phyloP scores from a whole-genome alignment of 1,139 yeast genomes.

The Taiozyma sp. region DNA sequence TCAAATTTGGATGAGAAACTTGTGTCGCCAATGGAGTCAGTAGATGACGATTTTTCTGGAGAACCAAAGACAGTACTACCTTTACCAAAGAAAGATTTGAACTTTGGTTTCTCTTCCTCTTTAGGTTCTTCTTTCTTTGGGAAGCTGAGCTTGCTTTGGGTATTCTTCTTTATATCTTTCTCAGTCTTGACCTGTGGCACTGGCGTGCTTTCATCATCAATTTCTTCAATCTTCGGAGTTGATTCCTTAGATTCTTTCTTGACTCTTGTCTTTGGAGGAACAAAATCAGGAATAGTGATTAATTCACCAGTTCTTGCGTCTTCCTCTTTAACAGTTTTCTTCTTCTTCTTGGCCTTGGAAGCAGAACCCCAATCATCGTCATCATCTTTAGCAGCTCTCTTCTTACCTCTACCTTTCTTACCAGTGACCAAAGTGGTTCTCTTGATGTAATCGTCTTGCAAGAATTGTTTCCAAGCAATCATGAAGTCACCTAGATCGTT shows the following conservation, averaged over 20 bases:
- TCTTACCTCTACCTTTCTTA: conserved; percentile 26
- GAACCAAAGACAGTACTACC: conserved; percentile 24
- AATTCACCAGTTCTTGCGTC: conserved; percentile 20
- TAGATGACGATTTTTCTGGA: conserved; percentile 16
- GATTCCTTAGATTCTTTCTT: conserved; percentile 20
- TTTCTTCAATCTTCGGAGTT: conserved; percentile 12
- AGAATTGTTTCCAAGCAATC: conserved; percentile 61
- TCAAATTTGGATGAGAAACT: conserved; percentile 21
- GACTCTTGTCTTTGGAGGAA: conserved; percentile 18
- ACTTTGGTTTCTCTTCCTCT: conserved; percentile 17
- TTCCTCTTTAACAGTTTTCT: conserved; percentile 20
- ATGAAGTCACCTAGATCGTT: conserved; percentile 74
- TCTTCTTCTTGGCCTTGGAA: conserved; percentile 19
- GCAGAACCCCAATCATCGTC: conserved; percentile 25
- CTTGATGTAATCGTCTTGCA: conserved; percentile 42
- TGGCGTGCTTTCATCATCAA: conserved; percentile 11
- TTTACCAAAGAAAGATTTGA: conserved; percentile 22
- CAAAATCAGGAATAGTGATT: conserved; percentile 22
- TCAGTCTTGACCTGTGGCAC: conserved; percentile 1
- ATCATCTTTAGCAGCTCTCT: conserved; percentile 25
- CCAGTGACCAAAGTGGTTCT: conserved; percentile 29
- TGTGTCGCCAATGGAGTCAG: conserved; percentile 22
- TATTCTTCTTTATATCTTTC: conserved; percentile 4
- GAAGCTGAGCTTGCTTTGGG: conserved; percentile 9
- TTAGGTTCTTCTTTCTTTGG: conserved; percentile 7